phyloP scores from a whole-genome alignment of 2,329 filamentous ascomycete species.

The Graphiopsis chlorocephala region DNA sequence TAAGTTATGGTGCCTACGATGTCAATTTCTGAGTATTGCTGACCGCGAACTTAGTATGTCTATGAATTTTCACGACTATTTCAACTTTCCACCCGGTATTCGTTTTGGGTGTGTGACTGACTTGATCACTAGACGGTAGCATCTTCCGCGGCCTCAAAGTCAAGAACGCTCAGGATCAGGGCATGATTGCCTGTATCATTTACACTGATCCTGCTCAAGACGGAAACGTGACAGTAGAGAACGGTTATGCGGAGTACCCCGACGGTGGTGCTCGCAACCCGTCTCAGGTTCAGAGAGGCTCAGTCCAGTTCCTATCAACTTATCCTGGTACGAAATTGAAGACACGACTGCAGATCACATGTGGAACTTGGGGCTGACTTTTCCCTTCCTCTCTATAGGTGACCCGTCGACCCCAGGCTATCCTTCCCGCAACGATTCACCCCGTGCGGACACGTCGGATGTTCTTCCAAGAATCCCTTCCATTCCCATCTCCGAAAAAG shows the following conservation, averaged over 20 bases:
- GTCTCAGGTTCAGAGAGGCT: conserved; percentile 46
- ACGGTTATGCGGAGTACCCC: conserved; percentile 44
- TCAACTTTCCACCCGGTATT: not conserved
- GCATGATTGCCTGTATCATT: conserved; percentile 46
- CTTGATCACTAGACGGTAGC: conserved; percentile 15
- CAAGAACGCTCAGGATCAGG: conserved; percentile 41
- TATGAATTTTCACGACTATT: not conserved
- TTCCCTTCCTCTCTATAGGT: conserved; percentile 60
- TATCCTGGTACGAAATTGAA: conserved; percentile 18
- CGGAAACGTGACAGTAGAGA: conserved; percentile 46
- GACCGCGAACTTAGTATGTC: not conserved
- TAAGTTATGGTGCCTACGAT: conserved; percentile 19
- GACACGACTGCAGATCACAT: not conserved
- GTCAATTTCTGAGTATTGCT: conserved; percentile 17
- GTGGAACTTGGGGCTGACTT: not conserved
- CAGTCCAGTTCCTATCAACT: conserved; percentile 60
- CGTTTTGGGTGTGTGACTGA: not conserved
- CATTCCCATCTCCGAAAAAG: conserved; percentile 77
- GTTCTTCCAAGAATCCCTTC: conserved; percentile 77
- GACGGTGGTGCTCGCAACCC: conserved; percentile 47
- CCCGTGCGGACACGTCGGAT: conserved; percentile 63
- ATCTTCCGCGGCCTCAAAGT: conserved; percentile 45
- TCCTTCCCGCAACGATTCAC: conserved; percentile 75
- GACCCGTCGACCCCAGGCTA: conserved; percentile 83
- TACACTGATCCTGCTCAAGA: conserved; percentile 48